Base-by-base conservation (phyloP, 2,329 filamentous ascomycete species). In the Passalora sequoiae region DNA sequence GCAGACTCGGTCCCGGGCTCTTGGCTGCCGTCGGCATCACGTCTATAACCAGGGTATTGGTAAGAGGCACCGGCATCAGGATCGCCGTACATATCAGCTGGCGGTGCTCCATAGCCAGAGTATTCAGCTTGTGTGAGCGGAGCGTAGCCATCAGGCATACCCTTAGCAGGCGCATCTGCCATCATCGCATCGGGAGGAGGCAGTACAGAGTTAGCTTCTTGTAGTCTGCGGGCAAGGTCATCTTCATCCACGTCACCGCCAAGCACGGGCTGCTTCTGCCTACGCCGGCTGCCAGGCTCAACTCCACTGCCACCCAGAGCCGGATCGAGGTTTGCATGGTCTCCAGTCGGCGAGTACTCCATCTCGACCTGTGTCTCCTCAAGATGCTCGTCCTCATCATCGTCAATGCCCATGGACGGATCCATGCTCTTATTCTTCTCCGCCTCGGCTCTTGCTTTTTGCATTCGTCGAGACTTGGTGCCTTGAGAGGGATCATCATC, bases 391-490 rank as follows among this genome's bases (percentile, higher is more conserved):
- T 63, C 60, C n/a, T n/a, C n/a, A 22, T 66, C 66, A 21, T 71
- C 66, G 12, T 74, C 68, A 25, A 68, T 62, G 29, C 71, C 67
- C 7, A 73, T 57, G 1, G 67, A 60, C 4, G 69, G 66, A 48
- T 74, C 69, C 30, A 64, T 64, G 36, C 69, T 58, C 55, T 75
- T 77, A 5, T 71, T 72, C 21, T 58, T 61, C 33, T 78, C 72
- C 3, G 77, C 78, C 54, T 79, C 76, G 40, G 72, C 69, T 39
- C 70, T 67, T 20, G 73, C 71, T 44, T 67, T 63, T 43, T 60
- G 58, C 50, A 54, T 58, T 3, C 62, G 58, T 13, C 52, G 62
- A 24, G 68, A 67, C 13, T 71, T 65, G 21, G 57, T 55, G 5
- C 54, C 47, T 17, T 58, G 54, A 12, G 49, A 43, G 3, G 60